Conservation (phyloP, 768 basidiomycete species). For the Rhizopogon vulgaris region DNA sequence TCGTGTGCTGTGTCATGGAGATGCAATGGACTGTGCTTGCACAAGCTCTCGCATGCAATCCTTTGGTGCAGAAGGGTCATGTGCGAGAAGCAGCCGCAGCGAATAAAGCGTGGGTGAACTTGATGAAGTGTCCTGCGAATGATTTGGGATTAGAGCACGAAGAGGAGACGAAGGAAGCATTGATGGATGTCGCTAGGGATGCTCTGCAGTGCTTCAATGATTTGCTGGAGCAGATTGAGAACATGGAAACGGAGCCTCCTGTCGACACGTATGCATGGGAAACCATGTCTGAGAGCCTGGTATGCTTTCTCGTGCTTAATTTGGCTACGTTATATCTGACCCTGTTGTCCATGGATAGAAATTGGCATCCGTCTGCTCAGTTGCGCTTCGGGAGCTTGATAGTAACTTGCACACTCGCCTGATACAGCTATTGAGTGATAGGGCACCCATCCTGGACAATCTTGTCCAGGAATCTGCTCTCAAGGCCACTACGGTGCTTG, state of each 20-base stretch:
- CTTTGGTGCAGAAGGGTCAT: slow-evolving; percentile 15
- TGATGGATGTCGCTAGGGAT: slow-evolving; percentile 48
- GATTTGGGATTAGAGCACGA: slow-evolving; percentile 33
- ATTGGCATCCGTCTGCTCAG: slow-evolving; percentile 77
- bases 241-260: slow-evolving; percentile 74
- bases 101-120: slow-evolving; percentile 71
- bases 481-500: slow-evolving; percentile 77
- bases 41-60: slow-evolving; percentile 49
- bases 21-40: slow-evolving; percentile 81
- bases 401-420: slow-evolving; percentile 63
- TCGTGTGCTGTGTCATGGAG: slow-evolving; percentile 85
- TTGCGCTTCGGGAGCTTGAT: slow-evolving; percentile 65
- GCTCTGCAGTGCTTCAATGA: slow-evolving; percentile 76
- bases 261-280: slow-evolving; percentile 90
- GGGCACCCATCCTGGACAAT: slow-evolving; percentile 76
- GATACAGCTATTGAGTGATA: slow-evolving; percentile 70
- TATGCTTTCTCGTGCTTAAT: slow-evolving; percentile 26
- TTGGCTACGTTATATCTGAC: neutral
- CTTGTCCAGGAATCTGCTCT: slow-evolving; percentile 87
- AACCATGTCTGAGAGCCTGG: slow-evolving; percentile 87
- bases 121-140: slow-evolving; percentile 49
- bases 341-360: slow-evolving; percentile 43
- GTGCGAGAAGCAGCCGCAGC: slow-evolving; percentile 68
- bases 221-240: slow-evolving; percentile 71
- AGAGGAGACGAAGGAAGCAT: slow-evolving; percentile 26